Evolutionary conservation across 495 filamentous ascomycete genomes (phyloP), one percentile per base, ranked within the genome.

Genomic region (Annulohypoxylon nitens): DNA sequence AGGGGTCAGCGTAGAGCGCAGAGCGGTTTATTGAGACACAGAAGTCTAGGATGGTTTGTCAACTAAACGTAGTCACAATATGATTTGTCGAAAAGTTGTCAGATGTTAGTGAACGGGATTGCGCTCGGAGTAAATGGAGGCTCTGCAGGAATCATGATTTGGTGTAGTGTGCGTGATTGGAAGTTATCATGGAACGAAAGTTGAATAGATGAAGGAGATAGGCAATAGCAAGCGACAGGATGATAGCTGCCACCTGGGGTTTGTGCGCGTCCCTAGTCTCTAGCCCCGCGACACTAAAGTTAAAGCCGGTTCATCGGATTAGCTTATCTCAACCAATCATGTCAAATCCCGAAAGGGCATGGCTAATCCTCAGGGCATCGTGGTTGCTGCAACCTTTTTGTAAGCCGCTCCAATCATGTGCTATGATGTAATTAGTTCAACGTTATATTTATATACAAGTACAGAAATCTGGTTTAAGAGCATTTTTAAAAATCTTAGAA

Each of bases 211-310:
- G 26, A 30, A 54, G 33, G 30, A 48, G 58, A 61, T 55, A 67
- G 50, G 30, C 41, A 57, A 45, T 45, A 45, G 41, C 41, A 26
- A 53, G 26, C 57, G 41, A 63, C 43, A 47, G 37, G 51, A 62
- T 34, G 45, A 37, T 39, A 61, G 55, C 61, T 64, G 12, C 59
- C 54, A 26, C 16, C 10, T 51, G 48, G 48, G 43, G 54, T 62
- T 70, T 66, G 61, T 69, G 71, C 51, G 53, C 45, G 33, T 36
- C 67, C 45, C 55, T 34, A 69, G 59, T 30, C 30, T 34, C 55
- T 34, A 69, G 59, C 71, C 71, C 71, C 71, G 71, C 71, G 67
- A 70, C 71, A 23, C 50, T 30, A 55, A n/a, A 39, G 14, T 45
- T 26, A 69, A 64, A 61, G 18, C 61, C 61, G 65, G 71, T 54